Conservation (phyloP, 768 basidiomycete genomes). For the Xerocomellus chrysenteron region DNA sequence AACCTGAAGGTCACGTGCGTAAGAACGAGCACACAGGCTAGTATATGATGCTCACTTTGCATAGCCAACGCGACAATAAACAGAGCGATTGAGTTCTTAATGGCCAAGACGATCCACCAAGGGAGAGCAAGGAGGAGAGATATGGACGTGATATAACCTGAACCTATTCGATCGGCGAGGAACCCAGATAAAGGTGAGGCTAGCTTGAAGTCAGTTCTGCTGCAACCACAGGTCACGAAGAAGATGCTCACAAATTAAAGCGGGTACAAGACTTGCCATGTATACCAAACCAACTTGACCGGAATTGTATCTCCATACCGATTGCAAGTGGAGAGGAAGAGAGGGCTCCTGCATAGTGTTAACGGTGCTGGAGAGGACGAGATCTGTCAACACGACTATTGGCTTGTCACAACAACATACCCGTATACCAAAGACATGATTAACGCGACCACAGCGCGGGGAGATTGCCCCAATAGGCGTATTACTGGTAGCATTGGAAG, state of each 20-base stretch:
- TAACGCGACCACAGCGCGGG: conserved; percentile 49
- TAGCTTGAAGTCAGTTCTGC: conserved; percentile 23
- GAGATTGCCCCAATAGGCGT: conserved; percentile 40
- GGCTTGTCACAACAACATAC: conserved; percentile 33
- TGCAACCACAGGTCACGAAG: background rate
- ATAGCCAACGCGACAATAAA: conserved; percentile 43
- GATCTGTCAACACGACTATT: background rate
- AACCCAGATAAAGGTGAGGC: conserved; percentile 62
- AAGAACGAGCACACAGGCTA: background rate
- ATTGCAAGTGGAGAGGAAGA: conserved; percentile 53
- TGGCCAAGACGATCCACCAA: conserved; percentile 58
- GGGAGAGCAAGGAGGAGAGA: conserved; percentile 56
- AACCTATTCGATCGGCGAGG: conserved; percentile 53
- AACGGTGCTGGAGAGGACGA: conserved; percentile 38
- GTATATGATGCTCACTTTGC: conserved; percentile 44
- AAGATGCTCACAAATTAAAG: conserved; percentile 54
- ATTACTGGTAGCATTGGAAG: conserved; percentile 45
- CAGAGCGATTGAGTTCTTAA: conserved; percentile 50
- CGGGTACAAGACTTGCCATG: conserved; percentile 62
- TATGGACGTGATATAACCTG: conserved; percentile 51
- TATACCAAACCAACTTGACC: conserved; percentile 64
- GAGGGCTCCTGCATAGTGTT: conserved; percentile 55
- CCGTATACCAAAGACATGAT: conserved; percentile 52
- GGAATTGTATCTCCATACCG: conserved; percentile 47
- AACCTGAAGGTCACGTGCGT: conserved; percentile 38